Percentiles rank a stretch among this genome's conserved stretches.
These are phyloP conservation scores for Backusella tuberculispora DNA, from an alignment of 192 early-diverging fungal species.

Conservation along the genomic window DNA sequence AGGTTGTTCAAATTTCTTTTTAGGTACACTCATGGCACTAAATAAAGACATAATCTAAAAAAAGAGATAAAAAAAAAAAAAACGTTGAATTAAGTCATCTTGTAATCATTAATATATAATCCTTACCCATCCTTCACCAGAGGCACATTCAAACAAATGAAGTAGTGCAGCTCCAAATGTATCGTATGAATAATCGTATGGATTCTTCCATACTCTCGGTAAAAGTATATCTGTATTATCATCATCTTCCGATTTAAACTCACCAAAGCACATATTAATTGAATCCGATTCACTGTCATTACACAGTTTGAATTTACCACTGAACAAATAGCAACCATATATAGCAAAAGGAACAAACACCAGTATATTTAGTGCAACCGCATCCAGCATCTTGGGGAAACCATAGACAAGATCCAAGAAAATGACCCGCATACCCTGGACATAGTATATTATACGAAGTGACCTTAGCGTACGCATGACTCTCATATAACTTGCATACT, in stretches of 20 bases:
- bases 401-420: constrained; percentile 33
- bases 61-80: background rate
- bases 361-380: constrained; percentile 22
- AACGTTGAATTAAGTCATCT: background rate
- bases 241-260: constrained; percentile 15
- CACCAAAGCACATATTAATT: constrained; percentile 17
- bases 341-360: constrained; percentile 40
- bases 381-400: constrained; percentile 34
- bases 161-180: constrained; percentile 24
- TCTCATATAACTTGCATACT: constrained; percentile 5
- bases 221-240: constrained; percentile 11
- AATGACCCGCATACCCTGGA: constrained; percentile 23
- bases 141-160: constrained; percentile 31
- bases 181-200: constrained; percentile 34
- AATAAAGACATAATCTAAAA: constrained; percentile 30
- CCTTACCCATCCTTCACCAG: constrained; percentile 40
- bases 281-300: constrained; percentile 20
- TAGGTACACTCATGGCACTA: constrained; percentile 32
- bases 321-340: constrained; percentile 33
- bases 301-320: constrained; percentile 25
- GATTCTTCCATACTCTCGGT: constrained; percentile 34
- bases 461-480: constrained; percentile 20
- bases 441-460: constrained; percentile 26
- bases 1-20: constrained; percentile 3
- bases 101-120: background rate